Base-by-base conservation (phyloP, 352 stramenopile species). In the Phytopythium sindhum region DNA sequence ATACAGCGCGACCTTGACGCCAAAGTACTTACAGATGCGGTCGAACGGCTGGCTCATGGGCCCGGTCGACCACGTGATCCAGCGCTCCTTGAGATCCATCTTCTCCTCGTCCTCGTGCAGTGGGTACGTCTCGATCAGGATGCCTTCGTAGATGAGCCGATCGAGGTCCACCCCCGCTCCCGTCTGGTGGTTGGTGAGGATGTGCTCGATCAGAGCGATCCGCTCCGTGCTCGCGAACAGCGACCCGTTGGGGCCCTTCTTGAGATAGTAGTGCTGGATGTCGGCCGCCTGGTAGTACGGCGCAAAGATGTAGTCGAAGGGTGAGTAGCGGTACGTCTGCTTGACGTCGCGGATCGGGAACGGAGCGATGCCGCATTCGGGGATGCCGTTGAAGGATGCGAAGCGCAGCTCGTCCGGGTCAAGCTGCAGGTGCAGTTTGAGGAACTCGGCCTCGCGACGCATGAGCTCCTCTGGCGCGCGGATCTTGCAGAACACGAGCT, bases 1-100 rank as follows among this genome's bases (percentile, higher is more conserved):
- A 77, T 99, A 99, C 61, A 99, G 97, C 24, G 91, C 91, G 60
- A 99, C 91, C 72, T 98, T 90, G 63, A 89, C 84, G 56, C 86
- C 86, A 71, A 93, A 95, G 68, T 95, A 95, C 59, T 90, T 75
- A 63, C 86, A 89, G 57, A 95, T 88, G 28, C 78, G 75, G 58
- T 93, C 80, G 50, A 95, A 90, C 0, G 86, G 86, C 66, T 95
- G 86, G 53, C 74, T 82, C 86, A 91, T 91, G 2, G 86, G 80
- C 24, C 75, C 78, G 52, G 76, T 77, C 60, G 80, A 80, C 77
- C 78, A 90, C 52, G 78, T 67, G 56, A 95, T 89, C 86, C 86
- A 95, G 53, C 76, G 70, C 47, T 81, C 56, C 61, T 86, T 81
- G 6, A 92, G 72, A 10, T 78, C 63, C 59, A 76, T 64, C 53